Percentiles rank a stretch among this genome's conserved stretches.
Conservation (phyloP, 2,329 filamentous ascomycete species). For the Cryphonectria radicalis region DNA sequence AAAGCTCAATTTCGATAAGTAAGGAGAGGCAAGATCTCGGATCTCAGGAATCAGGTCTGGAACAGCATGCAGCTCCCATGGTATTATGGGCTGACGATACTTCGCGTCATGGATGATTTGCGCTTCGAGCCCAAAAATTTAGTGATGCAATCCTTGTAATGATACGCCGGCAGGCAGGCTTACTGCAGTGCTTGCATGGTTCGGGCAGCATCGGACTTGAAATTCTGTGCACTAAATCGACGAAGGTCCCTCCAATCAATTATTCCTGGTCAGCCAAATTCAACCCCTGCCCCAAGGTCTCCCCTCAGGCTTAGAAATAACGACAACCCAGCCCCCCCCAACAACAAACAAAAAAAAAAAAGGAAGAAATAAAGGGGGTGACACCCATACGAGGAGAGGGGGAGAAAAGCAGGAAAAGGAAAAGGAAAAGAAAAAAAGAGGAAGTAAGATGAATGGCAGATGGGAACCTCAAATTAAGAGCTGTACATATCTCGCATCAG, state of each 20-base stretch:
- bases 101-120: slow-evolving; percentile 38
- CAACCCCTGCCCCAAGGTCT: too few relatives aligned
- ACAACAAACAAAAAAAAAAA: too few relatives aligned
- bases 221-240: background rate
- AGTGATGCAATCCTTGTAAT: slow-evolving; percentile 16
- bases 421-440: too few relatives aligned
- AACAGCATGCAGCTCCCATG: background rate
- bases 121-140: slow-evolving; percentile 27
- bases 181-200: background rate
- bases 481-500: too few relatives aligned
- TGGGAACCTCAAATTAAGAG: too few relatives aligned
- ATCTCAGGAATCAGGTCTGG: background rate
- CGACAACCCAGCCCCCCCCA: too few relatives aligned
- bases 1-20: background rate
- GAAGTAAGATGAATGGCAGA: too few relatives aligned
- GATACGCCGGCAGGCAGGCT: background rate
- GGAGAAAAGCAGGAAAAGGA: too few relatives aligned
- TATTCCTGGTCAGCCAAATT: background rate
- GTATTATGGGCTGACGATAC: background rate
- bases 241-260: background rate
- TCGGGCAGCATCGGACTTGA: background rate
- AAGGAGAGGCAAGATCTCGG: background rate
- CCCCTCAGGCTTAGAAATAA: too few relatives aligned
- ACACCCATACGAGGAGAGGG: too few relatives aligned
- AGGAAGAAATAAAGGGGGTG: too few relatives aligned